These are phyloP conservation scores for Westerdykella aurantiaca DNA, from an alignment of 2,329 filamentous ascomycete genomes.

Conservation along the genomic window DNA sequence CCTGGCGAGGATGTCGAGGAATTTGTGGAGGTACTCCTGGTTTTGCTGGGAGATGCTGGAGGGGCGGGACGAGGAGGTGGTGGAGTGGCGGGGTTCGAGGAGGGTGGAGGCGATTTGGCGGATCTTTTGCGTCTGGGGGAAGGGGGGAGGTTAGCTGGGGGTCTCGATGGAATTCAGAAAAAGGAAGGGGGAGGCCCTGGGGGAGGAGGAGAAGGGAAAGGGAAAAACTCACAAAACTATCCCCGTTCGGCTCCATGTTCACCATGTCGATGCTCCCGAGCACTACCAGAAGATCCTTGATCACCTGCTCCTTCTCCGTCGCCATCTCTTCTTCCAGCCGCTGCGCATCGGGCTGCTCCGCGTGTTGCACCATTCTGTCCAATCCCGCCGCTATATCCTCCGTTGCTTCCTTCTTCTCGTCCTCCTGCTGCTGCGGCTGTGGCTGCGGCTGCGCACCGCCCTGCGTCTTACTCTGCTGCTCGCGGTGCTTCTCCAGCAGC, in stretches of 20 bases:
- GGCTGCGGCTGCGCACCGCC: constrained; percentile 24
- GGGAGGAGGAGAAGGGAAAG: not conserved
- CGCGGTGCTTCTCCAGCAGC: constrained; percentile 57
- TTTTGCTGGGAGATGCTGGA: constrained; percentile 48
- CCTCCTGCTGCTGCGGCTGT: constrained; percentile 14
- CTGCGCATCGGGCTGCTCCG: constrained; percentile 27
- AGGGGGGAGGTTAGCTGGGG: not conserved
- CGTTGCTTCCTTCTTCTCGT: constrained; percentile 14
- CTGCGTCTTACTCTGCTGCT: constrained; percentile 40
- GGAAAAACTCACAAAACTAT: constrained; percentile 54
- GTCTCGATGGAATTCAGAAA: not conserved
- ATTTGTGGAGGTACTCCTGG: constrained; percentile 65
- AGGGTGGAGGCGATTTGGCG: constrained; percentile 77
- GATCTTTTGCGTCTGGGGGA: constrained; percentile 66
- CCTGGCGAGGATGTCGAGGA: constrained; percentile 68
- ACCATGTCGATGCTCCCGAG: constrained; percentile 73
- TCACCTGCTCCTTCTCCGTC: constrained; percentile 72
- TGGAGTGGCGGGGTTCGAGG: constrained; percentile 49
- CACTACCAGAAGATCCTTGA: constrained; percentile 70
- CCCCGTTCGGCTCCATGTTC: constrained; percentile 71
- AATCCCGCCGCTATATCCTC: constrained; percentile 15
- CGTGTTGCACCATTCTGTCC: constrained; percentile 21
- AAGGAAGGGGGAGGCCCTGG: not conserved
- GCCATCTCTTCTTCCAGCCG: constrained; percentile 60
- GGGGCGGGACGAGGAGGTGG: not conserved